Evolutionary conservation across 228 moss, liverwort and hornwort species (phyloP), one percentile per base, ranked within the genome.

Genomic region (Sphagnum fallax): DNA sequence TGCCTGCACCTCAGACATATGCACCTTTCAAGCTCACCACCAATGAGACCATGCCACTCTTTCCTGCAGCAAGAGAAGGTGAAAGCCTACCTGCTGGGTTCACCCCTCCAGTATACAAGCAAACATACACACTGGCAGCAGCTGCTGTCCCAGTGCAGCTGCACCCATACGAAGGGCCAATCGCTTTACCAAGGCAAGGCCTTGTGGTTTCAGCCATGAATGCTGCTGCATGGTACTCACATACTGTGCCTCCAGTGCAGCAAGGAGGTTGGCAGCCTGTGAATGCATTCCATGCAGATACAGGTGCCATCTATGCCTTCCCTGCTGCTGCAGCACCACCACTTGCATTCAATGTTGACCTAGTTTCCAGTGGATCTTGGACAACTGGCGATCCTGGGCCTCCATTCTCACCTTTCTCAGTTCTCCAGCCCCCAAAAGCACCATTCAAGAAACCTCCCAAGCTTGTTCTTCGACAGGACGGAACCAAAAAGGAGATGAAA

Each of bases 371-470:
- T 60, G 63, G 70, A 32, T 75, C 74, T 65, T 79, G 82, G 86
- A 66, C 72, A 4, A 15, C 74, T 52, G 69, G 65, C 70, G 76
- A 51, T 64, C 69, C 62, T 16, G 79, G 82, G 8, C 73, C 79
- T 63, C 71, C 77, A 11, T 82, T 82, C 63, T 71, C 73, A 18
- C 77, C 82, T 6, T 76, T 82, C 77, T 82, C 86, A 47, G 77
- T 86, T 49, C 79, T 82, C 55, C 63, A 65, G 49, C 82, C 82
- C 12, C 80, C 79, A 53, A 86, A 77, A 64, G 77, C 82, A 73
- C 79, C 82, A 5, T 86, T 86, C 58, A 77, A 82, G 70, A 82
- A 60, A 70, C 86, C 82, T 14, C 79, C 86, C 10, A 86, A 86
- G 69, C 79, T 86, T 8, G 82, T 86, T 60, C 68, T 86, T 16